Base-by-base conservation (phyloP, 2,329 filamentous ascomycete genomes). In the Acrodontium crateriforme region DNA sequence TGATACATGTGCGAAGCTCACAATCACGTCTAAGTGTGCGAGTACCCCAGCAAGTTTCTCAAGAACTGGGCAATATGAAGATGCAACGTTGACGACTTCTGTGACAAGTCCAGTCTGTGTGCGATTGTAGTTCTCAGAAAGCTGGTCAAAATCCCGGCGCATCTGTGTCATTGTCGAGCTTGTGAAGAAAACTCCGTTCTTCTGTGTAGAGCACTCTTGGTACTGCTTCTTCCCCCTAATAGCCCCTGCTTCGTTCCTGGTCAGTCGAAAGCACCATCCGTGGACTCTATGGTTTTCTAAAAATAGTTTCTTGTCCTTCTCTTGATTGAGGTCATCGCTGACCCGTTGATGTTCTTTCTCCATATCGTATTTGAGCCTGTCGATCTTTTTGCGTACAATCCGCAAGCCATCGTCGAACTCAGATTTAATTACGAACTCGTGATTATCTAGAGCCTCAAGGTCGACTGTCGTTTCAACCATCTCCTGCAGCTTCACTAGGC, bases 391-490 rank as follows among this genome's bases (percentile, higher is more conserved):
- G 28, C 82, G 74, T 42, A 98, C 91, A n/a, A 81, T 73, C 11
- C 78, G 74, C 19, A 98, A 63, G 30, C 75, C 71, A 33, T 94
- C 84, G 46, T 98, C 89, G 39, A 94, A 98, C 49, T 98, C 89
- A 1, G 91, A 81, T 57, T 95, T 98, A 67, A 98, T 98, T 45
- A 94, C 87, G 58, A 91, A 98, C 51, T 98, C 89, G 49, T 98
- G 89, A 41, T 89, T 84, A 46, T 98, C 87, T 8, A 98, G 70
- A 3, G 89, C 89, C 32, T 93, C 82, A 0, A 98, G 70, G 47
- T 98, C 89, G 9, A 98, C 85, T 0, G 91, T 98, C 2, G 89
- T 93, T 60, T 98, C 89, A 0, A 98, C 89, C 83, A 98, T 94
- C 51, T 98, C 89, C 47, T 87, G 81, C 8, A 98, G 64, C 50